Evolutionary conservation across 2,329 filamentous ascomycete species (phyloP), one percentile per base, ranked within the genome.

Genomic region (Periconia sp.): DNA sequence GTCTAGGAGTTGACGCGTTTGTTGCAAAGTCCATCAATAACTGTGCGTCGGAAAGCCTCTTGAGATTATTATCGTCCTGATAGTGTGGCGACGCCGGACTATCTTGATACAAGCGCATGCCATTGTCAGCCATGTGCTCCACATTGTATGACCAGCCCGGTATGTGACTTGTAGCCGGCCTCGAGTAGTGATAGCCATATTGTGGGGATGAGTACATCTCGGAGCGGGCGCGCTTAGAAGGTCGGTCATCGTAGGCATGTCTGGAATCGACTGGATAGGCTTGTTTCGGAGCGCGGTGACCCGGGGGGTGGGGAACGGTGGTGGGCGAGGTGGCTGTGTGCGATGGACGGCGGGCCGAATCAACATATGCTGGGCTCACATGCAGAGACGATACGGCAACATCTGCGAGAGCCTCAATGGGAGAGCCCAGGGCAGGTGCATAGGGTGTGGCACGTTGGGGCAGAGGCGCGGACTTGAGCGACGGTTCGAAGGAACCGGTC

Each of bases 141-240:
- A 70, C 63, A 40, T 70, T 71, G 54, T 69, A 67, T 24, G 65
- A 61, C 63, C 61, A 69, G 50, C 59, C 56, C 16, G 68, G 58
- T 47, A 69, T 69, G 52, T 78, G 73, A 60, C 75, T 78, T 25
- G 75, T 78, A 32, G 71, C 70, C 12, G 76, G 76, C 43, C 76
- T 61, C 23, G 73, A 69, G 22, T 66, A 61, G 24, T 64, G 59
- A 18, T 55, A 57, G 19, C 61, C 55, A 32, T 70, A 61, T 15
- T 71, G 63, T 17, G 71, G 66, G 13, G 74, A 76, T 12, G 73
- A 70, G 37, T 78, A 68, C 53, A 79, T 73, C 56, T 84, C 82
- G 30, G 83, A 85, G 50, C 82, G 78, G 35, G 80, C 76, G 29
- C 83, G 77, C 65, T 86, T 86, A 15, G 79, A 67, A 4, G 82